Conservation (phyloP, 2,329 filamentous ascomycete species). For the Macrophomina tecta region DNA sequence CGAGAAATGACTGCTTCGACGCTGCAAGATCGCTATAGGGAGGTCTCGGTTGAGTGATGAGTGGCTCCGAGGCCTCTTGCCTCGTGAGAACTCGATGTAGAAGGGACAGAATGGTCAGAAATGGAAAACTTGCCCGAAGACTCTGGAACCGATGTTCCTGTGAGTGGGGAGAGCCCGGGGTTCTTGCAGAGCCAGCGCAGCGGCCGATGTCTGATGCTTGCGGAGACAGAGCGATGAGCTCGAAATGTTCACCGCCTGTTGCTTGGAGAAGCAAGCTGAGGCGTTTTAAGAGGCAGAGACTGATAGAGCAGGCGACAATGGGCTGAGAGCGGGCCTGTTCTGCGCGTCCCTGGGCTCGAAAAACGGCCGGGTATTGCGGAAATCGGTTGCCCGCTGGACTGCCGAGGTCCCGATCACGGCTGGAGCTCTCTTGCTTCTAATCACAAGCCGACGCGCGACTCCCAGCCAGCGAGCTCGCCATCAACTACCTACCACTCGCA, state of each 20-base stretch:
- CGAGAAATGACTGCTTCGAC: neutral
- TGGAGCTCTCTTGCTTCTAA: neutral
- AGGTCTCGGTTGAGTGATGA: neutral
- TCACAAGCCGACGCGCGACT: constrained; percentile 4
- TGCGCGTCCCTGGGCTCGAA: neutral
- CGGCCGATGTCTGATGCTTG: neutral
- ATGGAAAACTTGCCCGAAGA: constrained; percentile 12
- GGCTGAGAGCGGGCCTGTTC: constrained; percentile 8
- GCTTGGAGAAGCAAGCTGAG: neutral
- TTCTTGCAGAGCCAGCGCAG: neutral
- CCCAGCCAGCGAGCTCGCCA: neutral
- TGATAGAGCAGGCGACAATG: constrained; percentile 2
- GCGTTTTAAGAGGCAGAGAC: neutral
- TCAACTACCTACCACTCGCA: neutral
- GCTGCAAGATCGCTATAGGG: too few species aligned
- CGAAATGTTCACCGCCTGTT: constrained; percentile 8
- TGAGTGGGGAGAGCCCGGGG: neutral
- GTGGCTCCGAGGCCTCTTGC: neutral
- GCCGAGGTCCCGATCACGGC: constrained; percentile 22
- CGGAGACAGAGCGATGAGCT: neutral
- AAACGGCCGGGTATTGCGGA: constrained; percentile 11
- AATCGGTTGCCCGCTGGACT: constrained; percentile 18
- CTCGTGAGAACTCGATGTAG: neutral
- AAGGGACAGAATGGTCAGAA: neutral
- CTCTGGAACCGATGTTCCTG: constrained; percentile 12